phyloP scores from a whole-genome alignment of 164 flowering plant genomes.

The Aristolochia fimbriata region DNA sequence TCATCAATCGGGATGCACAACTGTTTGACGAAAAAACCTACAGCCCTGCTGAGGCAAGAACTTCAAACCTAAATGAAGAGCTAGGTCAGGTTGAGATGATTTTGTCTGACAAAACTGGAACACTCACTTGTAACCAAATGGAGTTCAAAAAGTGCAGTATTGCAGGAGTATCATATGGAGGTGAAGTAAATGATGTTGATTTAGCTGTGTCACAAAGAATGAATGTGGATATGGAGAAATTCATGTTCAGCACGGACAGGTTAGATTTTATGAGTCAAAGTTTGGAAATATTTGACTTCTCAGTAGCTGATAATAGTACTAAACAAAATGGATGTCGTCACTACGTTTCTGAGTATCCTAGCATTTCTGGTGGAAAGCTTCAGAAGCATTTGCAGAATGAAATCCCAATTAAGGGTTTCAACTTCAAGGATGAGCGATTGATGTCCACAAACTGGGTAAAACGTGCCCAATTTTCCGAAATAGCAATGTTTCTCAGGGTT shows the following conservation, averaged over 20 bases:
- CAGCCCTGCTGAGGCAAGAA: slow-evolving; percentile 55
- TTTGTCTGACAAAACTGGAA: slow-evolving; percentile 78
- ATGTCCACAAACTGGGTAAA: slow-evolving; percentile 34
- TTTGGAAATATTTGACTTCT: slow-evolving; percentile 20
- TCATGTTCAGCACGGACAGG: slow-evolving; percentile 10
- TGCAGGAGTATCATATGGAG: slow-evolving; percentile 63
- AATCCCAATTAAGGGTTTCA: slow-evolving; percentile 44
- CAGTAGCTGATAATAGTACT: slow-evolving; percentile 15
- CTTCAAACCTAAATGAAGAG: slow-evolving; percentile 80
- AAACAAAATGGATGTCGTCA: slow-evolving; percentile 9
- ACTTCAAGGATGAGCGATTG: slow-evolving; percentile 54
- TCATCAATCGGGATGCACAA: slow-evolving; percentile 52
- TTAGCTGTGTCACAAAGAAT: slow-evolving; percentile 35
- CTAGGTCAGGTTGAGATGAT: slow-evolving; percentile 77
- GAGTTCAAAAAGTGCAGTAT: slow-evolving; percentile 69
- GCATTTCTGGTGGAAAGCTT: neutral
- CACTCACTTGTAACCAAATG: slow-evolving; percentile 79
- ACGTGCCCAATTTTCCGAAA: slow-evolving; percentile 12
- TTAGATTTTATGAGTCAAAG: slow-evolving; percentile 20
- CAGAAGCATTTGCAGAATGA: slow-evolving; percentile 3
- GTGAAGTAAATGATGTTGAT: slow-evolving; percentile 52
- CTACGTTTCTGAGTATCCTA: slow-evolving; percentile 8
- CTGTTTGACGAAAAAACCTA: slow-evolving; percentile 57
- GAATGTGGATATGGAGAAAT: slow-evolving; percentile 19
- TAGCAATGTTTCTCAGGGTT: slow-evolving; percentile 40